Conservation (phyloP, 352 stramenopile species). For the Pythium monospermum region DNA sequence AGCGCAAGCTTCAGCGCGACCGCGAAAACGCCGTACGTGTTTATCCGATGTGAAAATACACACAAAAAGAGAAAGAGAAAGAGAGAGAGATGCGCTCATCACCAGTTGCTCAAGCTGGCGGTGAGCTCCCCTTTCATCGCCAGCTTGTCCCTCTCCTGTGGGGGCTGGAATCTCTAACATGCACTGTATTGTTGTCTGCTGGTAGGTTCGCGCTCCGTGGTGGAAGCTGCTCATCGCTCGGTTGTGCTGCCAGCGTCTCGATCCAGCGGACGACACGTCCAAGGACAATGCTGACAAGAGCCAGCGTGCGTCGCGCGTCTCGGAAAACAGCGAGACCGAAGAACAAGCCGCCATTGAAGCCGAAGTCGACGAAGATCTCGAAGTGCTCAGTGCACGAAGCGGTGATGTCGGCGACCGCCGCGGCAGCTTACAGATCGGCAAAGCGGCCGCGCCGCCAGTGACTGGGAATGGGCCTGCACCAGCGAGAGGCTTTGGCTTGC, state of each 20-base stretch:
- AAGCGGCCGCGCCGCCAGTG: constrained; percentile 24
- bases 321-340: constrained; percentile 59
- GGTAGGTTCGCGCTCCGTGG: constrained; percentile 21
- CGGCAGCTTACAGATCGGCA: constrained; percentile 26
- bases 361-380: constrained; percentile 74
- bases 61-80: too few species aligned
- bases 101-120: constrained; percentile 15
- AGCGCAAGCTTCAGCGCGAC: constrained; percentile 60
- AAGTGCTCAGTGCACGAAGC: constrained; percentile 69
- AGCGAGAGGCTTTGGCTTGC: constrained; percentile 49
- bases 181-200: too few species aligned
- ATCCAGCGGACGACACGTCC: constrained; percentile 24
- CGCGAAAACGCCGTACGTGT: constrained; percentile 72
- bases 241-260: constrained; percentile 23
- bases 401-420: constrained; percentile 41
- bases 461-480: too few species aligned
- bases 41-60: constrained; percentile 32
- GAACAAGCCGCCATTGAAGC: constrained; percentile 65
- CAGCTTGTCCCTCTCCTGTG: neutral
- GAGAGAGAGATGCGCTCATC: constrained; percentile 19
- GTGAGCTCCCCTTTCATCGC: constrained; percentile 12
- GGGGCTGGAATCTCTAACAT: neutral
- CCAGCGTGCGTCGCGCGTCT: constrained; percentile 46
- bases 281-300: constrained; percentile 36
- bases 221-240: constrained; percentile 22